These are phyloP conservation scores for Chrysoporthe cubensis DNA, from an alignment of 2,329 filamentous ascomycete species.

Conservation along the genomic window DNA sequence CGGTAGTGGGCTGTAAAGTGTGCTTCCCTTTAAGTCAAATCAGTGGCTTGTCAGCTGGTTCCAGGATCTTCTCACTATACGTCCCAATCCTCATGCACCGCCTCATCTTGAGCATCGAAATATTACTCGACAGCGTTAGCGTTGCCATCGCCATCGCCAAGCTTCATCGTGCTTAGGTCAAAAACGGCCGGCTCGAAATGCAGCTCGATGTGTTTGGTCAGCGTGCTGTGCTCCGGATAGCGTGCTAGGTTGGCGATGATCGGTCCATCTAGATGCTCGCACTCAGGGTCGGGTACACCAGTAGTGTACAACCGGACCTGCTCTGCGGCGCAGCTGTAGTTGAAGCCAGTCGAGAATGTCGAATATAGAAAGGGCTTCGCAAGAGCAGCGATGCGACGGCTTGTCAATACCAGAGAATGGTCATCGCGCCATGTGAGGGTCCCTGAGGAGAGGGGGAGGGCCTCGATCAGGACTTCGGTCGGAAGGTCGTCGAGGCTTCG, in stretches of 20 bases:
- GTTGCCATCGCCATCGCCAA: neutral
- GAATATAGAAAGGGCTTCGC: neutral
- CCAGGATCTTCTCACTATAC: too few relatives aligned
- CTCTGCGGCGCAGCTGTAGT: neutral
- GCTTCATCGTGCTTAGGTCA: neutral
- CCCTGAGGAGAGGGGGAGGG: neutral
- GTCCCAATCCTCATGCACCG: too few relatives aligned
- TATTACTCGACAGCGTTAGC: too few relatives aligned
- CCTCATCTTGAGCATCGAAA: too few relatives aligned
- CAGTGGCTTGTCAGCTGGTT: too few relatives aligned
- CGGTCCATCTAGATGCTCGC: neutral
- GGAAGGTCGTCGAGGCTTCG: neutral
- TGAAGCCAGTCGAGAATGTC: neutral
- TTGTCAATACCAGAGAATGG: neutral
- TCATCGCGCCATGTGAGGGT: neutral
- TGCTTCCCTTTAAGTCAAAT: too few relatives aligned
- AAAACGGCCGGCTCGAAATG: neutral
- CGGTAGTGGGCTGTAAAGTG: too few relatives aligned
- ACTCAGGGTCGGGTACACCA: neutral
- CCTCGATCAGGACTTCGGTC: neutral
- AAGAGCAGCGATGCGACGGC: neutral
- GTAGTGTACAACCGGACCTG: neutral
- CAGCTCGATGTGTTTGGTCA: neutral
- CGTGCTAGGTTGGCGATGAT: neutral
- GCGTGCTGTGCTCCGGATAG: neutral